These are phyloP conservation scores for Chalciporus pseudorubinellus DNA, from an alignment of 768 basidiomycete species.

Conservation along the genomic window DNA sequence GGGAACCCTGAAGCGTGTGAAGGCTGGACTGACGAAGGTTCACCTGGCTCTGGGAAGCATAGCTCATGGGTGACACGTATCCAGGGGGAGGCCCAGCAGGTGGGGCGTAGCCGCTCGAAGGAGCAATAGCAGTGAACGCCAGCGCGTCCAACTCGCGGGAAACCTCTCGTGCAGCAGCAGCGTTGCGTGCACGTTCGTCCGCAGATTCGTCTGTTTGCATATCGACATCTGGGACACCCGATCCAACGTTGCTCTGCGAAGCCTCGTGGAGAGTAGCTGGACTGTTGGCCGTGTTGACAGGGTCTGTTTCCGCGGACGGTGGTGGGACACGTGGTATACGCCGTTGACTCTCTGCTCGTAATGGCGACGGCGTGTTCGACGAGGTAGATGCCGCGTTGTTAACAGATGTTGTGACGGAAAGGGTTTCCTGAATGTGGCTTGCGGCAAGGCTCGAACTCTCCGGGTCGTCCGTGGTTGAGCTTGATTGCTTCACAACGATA, in stretches of 20 bases:
- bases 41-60: neutral
- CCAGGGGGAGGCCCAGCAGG: constrained; percentile 14
- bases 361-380: neutral
- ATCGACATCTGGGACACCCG: constrained; percentile 25
- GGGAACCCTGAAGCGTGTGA: constrained; percentile 7
- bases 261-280: constrained; percentile 2
- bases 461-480: neutral
- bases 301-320: constrained; percentile 33
- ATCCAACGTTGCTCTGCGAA: constrained; percentile 4
- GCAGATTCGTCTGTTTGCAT: constrained; percentile 26
- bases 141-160: constrained; percentile 62
- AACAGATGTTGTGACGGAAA: neutral
- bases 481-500: neutral
- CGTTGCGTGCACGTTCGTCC: constrained; percentile 56
- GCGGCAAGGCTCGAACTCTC: neutral
- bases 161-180: constrained; percentile 68
- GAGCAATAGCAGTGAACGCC: constrained; percentile 35
- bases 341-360: constrained; percentile 23
- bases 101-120: constrained; percentile 15
- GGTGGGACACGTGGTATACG: constrained; percentile 39
- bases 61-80: neutral
- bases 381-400: neutral
- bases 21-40: neutral
- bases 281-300: neutral
- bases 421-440: neutral